Evolutionary conservation across 768 basidiomycete genomes (phyloP).

Genomic region (Hygrocybe coccinea): DNA sequence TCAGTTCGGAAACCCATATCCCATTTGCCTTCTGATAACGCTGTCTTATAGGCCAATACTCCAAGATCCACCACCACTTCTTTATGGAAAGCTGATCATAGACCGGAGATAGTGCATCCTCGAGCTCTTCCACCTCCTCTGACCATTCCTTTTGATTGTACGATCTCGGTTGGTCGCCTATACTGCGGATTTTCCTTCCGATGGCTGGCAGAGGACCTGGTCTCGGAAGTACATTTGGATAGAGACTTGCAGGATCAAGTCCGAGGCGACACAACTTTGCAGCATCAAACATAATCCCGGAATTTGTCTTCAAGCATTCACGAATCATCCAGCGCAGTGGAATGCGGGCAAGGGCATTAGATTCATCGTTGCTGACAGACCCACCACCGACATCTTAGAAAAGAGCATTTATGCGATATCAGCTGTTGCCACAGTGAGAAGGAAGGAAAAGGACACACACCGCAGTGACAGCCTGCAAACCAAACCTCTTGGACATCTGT

Average conservation of each 20-base stretch:
- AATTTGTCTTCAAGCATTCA: conserved; percentile 51
- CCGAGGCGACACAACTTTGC: conserved; percentile 41
- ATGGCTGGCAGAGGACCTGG: conserved; percentile 27
- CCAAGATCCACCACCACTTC: conserved; percentile 56
- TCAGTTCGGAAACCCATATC: conserved; percentile 19
- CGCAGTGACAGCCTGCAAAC: conserved; percentile 55
- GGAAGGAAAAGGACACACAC: conserved; percentile 18
- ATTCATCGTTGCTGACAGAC: conserved; percentile 39
- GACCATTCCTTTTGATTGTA: conserved; percentile 4
- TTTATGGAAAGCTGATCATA: conserved; percentile 47
- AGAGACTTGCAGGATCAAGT: conserved; percentile 37
- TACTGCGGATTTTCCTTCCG: neutral
- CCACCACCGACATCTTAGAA: conserved; percentile 53
- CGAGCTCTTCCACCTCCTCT: conserved; percentile 53
- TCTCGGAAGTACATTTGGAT: conserved; percentile 28
- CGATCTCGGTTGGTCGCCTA: neutral
- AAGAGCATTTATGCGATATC: neutral
- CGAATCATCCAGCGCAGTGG: conserved; percentile 67
- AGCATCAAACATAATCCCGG: conserved; percentile 51
- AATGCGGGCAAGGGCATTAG: conserved; percentile 44
- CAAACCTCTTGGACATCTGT: conserved; percentile 57
- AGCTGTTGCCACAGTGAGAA: neutral
- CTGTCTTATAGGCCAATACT: conserved; percentile 38
- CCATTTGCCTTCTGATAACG: conserved; percentile 33
- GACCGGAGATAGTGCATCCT: conserved; percentile 42